phyloP scores from a whole-genome alignment of 352 stramenopile species.

The Thalassiosira mediterranea region DNA sequence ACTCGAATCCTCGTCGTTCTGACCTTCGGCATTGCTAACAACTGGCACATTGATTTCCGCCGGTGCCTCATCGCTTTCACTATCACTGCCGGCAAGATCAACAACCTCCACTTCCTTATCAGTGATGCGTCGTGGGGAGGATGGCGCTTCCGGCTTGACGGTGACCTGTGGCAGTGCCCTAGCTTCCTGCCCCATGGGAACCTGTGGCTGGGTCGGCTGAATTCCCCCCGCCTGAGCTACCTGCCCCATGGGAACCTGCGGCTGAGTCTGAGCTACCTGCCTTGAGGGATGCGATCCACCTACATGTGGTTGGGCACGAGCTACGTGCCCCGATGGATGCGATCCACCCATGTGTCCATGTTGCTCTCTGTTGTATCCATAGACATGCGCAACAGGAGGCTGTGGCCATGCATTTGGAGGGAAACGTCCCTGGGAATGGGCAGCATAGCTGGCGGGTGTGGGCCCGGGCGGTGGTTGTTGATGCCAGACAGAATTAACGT shows the following conservation, averaged over 20 bases:
- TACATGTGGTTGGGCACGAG: too few species aligned
- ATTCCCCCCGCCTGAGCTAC: neutral
- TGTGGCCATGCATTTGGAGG: too few species aligned
- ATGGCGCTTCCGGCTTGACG: neutral
- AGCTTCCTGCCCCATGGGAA: neutral
- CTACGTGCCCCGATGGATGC: too few species aligned
- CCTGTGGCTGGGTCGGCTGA: neutral
- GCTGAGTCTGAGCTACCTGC: too few species aligned
- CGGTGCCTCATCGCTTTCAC: neutral
- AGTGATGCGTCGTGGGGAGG: neutral
- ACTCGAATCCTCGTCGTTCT: slow-evolving; percentile 3
- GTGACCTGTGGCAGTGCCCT: neutral
- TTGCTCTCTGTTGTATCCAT: too few species aligned
- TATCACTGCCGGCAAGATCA: neutral
- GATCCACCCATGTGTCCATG: too few species aligned
- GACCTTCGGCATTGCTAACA: neutral
- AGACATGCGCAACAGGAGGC: too few species aligned
- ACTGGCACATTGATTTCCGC: neutral
- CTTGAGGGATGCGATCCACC: too few species aligned
- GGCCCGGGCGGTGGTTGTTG: too few species aligned
- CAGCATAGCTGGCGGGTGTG: too few species aligned
- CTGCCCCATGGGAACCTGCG: neutral
- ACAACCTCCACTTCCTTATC: neutral
- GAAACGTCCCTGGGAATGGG: too few species aligned
- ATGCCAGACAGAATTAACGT: too few species aligned